phyloP scores from a whole-genome alignment of 2,329 filamentous ascomycete species.

The Fusarium armeniacum region DNA sequence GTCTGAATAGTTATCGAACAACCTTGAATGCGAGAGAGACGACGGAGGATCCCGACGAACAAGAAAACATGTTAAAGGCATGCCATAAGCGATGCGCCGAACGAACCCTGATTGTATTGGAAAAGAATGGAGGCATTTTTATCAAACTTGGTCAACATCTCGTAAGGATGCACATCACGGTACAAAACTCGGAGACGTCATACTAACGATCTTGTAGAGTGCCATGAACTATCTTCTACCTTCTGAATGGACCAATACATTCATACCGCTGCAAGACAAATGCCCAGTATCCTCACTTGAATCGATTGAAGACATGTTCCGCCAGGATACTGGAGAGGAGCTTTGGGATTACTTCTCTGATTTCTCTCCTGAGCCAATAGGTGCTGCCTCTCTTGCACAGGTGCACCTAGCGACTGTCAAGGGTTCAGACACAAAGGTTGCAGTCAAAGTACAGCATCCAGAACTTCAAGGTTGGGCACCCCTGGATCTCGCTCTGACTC shows the following conservation, averaged over 20 bases:
- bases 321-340: constrained; percentile 82
- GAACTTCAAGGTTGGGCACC: constrained; percentile 89
- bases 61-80: constrained; percentile 76
- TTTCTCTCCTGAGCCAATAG: constrained; percentile 85
- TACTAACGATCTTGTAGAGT: constrained; percentile 67
- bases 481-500: constrained; percentile 87
- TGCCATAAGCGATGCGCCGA: constrained; percentile 95
- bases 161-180: constrained; percentile 58
- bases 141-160: constrained; percentile 98
- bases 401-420: constrained; percentile 90
- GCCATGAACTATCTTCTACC: constrained; percentile 96
- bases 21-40: constrained; percentile 80
- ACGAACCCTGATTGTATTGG: constrained; percentile 86
- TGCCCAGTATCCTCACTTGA: constrained; percentile 93
- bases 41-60: constrained; percentile 72
- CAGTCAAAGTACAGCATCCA: constrained; percentile 97
- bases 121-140: constrained; percentile 98
- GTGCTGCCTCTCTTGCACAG: constrained; percentile 93
- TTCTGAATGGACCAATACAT: constrained; percentile 92
- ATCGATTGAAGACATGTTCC: constrained; percentile 89
- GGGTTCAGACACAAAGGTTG: constrained; percentile 86
- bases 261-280: constrained; percentile 94
- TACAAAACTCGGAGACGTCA: neutral
- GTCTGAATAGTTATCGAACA: constrained; percentile 78
- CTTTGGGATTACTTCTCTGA: constrained; percentile 88